Evolutionary conservation across 73 alveolate species (phyloP).

Genomic region (Paramecium tetraurelia): DNA sequence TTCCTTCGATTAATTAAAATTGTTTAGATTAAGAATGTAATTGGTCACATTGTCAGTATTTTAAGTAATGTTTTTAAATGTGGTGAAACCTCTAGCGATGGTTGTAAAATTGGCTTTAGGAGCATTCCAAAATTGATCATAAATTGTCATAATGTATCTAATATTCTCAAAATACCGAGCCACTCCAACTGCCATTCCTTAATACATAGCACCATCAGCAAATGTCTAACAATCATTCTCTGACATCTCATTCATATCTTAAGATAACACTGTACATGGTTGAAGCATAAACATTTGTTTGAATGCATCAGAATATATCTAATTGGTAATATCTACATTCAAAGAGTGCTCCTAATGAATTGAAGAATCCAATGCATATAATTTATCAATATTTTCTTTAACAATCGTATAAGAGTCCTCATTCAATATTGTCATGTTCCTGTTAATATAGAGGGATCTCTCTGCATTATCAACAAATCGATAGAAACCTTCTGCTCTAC

Average conservation of each 20-base stretch:
- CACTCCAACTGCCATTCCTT: constrained; percentile 66
- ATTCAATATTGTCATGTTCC: constrained; percentile 7
- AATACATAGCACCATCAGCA: constrained; percentile 59
- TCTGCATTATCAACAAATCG: constrained; percentile 47
- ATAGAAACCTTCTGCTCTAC: constrained; percentile 52
- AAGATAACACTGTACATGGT: constrained; percentile 47
- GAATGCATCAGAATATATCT: constrained; percentile 43
- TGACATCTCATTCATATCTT: neutral
- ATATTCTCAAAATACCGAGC: constrained; percentile 60
- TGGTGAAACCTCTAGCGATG: constrained; percentile 50
- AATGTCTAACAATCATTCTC: constrained; percentile 30
- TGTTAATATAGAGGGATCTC: constrained; percentile 42
- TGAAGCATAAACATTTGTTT: constrained; percentile 50
- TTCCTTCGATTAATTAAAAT: neutral
- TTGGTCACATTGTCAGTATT: neutral
- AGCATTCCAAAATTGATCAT: neutral
- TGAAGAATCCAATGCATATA: constrained; percentile 51
- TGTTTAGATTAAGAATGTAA: constrained; percentile 2
- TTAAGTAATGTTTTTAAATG: constrained; percentile 16
- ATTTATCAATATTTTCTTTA: neutral
- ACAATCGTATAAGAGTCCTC: neutral
- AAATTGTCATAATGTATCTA: constrained; percentile 49
- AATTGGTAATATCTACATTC: constrained; percentile 38
- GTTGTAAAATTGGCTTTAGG: constrained; percentile 43
- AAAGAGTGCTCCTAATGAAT: constrained; percentile 56